phyloP scores from a whole-genome alignment of 805 yeast species.

The Starmera pachycereana region DNA sequence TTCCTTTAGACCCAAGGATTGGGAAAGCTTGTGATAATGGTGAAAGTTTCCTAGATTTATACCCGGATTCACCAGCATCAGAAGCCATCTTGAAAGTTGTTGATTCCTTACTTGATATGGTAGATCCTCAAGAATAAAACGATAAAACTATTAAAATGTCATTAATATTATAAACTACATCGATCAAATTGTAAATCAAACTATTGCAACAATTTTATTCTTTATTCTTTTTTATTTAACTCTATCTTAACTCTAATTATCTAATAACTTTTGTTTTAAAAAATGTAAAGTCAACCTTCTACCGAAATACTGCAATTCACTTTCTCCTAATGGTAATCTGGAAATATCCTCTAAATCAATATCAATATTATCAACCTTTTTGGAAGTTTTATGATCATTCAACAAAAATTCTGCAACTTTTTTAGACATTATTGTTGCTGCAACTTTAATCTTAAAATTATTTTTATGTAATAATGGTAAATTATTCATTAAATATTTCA shows the following conservation, averaged over 20 bases:
- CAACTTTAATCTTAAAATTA: conserved; percentile 32
- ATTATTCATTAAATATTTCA: conserved; percentile 34
- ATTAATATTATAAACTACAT: neutral
- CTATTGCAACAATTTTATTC: neutral
- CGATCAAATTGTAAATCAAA: too few relatives aligned
- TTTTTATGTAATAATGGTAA: conserved; percentile 31
- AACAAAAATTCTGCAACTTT: conserved; percentile 24
- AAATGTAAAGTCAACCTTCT: neutral
- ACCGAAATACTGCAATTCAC: conserved; percentile 27
- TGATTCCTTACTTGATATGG: conserved; percentile 51
- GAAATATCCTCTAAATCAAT: conserved; percentile 24
- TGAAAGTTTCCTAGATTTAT: conserved; percentile 66
- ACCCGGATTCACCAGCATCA: conserved; percentile 91
- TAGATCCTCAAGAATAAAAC: conserved; percentile 17
- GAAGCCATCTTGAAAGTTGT: conserved; percentile 79
- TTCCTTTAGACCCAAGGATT: conserved; percentile 92
- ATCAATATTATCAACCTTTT: conserved; percentile 2
- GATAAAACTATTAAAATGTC: too few relatives aligned
- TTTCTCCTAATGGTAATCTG: conserved; percentile 33
- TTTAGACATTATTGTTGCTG: conserved; percentile 43
- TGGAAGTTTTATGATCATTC: conserved; percentile 6
- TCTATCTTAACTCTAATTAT: neutral
- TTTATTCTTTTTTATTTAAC: neutral
- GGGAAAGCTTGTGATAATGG: conserved; percentile 87
- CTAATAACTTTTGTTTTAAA: neutral